Evolutionary conservation across 441 rosid species (phyloP).

Genomic region (Isatis lusitanica): DNA sequence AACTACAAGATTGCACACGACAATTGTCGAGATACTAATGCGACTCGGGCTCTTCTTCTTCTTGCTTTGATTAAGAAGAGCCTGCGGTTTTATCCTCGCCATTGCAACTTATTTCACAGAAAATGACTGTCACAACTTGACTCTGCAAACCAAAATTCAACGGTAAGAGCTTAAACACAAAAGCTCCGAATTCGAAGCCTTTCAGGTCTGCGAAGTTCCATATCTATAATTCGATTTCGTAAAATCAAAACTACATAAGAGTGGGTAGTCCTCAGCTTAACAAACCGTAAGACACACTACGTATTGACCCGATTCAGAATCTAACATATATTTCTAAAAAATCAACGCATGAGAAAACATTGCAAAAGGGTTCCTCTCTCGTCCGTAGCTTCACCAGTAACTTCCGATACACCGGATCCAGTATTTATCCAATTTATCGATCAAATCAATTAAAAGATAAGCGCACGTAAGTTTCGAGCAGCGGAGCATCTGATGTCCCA

Average conservation of each 20-base stretch:
- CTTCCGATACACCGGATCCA: slow-evolving; percentile 28
- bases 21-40: slow-evolving; percentile 55
- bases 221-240: not conserved
- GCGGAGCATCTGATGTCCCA: not conserved
- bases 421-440: not conserved
- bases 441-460: not conserved
- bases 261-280: not conserved
- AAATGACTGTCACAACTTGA: not conserved
- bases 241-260: not conserved
- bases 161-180: not conserved
- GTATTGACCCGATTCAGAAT: not conserved
- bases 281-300: slow-evolving; percentile 1
- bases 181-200: not conserved
- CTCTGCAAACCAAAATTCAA: slow-evolving; percentile 17
- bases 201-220: not conserved
- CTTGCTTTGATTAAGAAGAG: slow-evolving; percentile 81
- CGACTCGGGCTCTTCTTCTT: slow-evolving; percentile 77
- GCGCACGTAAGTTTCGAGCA: not conserved
- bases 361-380: not conserved
- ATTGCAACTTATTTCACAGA: slow-evolving; percentile 32
- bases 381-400: slow-evolving; percentile 13
- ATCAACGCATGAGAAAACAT: not conserved
- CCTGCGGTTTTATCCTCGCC: slow-evolving; percentile 95
- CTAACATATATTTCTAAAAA: not conserved
- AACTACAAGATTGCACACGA: slow-evolving; percentile 52